Conservation (phyloP, 805 yeast genomes). For the Candida adriatica region DNA sequence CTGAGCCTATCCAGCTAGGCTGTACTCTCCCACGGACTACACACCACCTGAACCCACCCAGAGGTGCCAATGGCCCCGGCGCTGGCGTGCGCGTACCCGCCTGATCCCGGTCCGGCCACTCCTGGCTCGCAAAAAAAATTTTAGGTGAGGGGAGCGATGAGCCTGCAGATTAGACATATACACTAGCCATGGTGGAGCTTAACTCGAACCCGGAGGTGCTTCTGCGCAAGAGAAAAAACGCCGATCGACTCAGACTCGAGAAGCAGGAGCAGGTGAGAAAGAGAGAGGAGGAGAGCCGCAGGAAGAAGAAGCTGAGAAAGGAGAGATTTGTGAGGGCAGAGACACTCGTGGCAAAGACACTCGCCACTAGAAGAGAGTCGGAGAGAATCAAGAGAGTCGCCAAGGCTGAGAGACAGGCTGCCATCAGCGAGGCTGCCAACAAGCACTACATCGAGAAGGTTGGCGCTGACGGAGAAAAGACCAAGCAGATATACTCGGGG, state of each 20-base stretch:
- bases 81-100: too few relatives aligned
- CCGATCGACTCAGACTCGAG: constrained; percentile 64
- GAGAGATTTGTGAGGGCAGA: constrained; percentile 68
- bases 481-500: constrained; percentile 33
- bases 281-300: constrained; percentile 39
- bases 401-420: constrained; percentile 38
- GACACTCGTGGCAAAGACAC: constrained; percentile 57
- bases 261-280: constrained; percentile 60
- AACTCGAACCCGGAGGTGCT: constrained; percentile 73
- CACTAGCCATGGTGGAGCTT: constrained; percentile 30
- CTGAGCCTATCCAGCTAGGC: too few relatives aligned
- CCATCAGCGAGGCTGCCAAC: constrained; percentile 22
- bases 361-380: constrained; percentile 59
- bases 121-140: too few relatives aligned
- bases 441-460: constrained; percentile 29
- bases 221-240: constrained; percentile 71
- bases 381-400: constrained; percentile 61
- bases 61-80: too few relatives aligned
- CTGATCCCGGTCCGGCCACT: too few relatives aligned
- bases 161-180: neutral
- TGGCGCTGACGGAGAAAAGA: constrained; percentile 25
- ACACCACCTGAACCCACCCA: too few relatives aligned
- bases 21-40: too few relatives aligned
- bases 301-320: constrained; percentile 34
- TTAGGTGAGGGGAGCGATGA: neutral